A percentile compares a stretch with the other conserved stretches of the same genome.
Evolutionary conservation across 2,329 filamentous ascomycete species (phyloP).

Genomic region (Paracamarosporium sp.): DNA sequence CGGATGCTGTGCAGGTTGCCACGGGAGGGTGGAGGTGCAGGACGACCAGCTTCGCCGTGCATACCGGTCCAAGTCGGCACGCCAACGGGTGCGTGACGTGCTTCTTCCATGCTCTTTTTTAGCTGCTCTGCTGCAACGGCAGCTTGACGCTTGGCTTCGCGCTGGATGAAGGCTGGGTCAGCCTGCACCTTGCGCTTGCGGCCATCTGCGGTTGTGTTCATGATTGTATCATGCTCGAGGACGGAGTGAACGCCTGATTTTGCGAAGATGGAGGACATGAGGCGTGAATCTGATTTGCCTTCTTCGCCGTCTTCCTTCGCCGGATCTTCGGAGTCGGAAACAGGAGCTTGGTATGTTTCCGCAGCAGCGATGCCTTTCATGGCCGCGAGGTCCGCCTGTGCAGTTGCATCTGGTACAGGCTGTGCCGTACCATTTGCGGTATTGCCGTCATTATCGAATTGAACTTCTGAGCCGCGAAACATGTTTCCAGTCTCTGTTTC

Average conservation of each 20-base stretch:
- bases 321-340: conserved; percentile 31
- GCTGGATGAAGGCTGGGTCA: conserved; percentile 78
- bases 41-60: conserved; percentile 76
- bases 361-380: conserved; percentile 53
- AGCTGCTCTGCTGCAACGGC: conserved; percentile 79
- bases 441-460: conserved; percentile 53
- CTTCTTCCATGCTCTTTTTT: conserved; percentile 73
- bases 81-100: conserved; percentile 76
- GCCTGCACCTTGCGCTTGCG: conserved; percentile 71
- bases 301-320: conserved; percentile 20
- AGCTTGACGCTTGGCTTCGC: conserved; percentile 81
- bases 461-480: conserved; percentile 86
- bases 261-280: conserved; percentile 90
- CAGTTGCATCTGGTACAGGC: conserved; percentile 28
- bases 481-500: conserved; percentile 84
- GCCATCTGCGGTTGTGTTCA: conserved; percentile 56
- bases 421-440: conserved; percentile 19
- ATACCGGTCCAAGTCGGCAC: conserved; percentile 94
- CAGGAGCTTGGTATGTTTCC: conserved; percentile 49
- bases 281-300: conserved; percentile 61
- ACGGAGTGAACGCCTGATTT: conserved; percentile 87
- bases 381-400: conserved; percentile 35
- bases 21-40: conserved; percentile 43
- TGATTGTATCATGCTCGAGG: conserved; percentile 89
- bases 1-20: conserved; percentile 38